Evolutionary conservation across 73 alveolate genomes (phyloP), one percentile per base, ranked within the genome.

Genomic region (Symbiodinium pilosum): DNA sequence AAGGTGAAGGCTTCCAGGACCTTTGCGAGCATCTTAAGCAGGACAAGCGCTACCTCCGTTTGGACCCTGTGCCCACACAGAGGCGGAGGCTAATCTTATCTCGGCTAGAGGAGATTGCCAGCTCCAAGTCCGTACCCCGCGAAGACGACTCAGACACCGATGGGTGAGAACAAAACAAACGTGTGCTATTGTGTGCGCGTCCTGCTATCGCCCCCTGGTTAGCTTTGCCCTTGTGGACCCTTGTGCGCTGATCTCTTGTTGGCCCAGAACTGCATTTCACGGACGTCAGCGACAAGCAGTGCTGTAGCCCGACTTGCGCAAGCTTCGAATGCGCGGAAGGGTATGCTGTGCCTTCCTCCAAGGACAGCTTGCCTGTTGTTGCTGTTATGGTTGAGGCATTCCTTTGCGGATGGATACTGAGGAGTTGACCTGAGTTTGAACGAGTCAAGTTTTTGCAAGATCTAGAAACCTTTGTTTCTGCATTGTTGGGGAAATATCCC

Each of bases 251-350:
- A n/a, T n/a, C n/a, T n/a, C n/a, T n/a, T n/a, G n/a, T 47, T 14
- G 59, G 54, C 87, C 97, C 43, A 91, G 97, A 86, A 42, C 56
- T 91, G 97, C 75, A 41, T 20, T 40, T 24, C 83, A 68, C 84
- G 56, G 97, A 91, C 30, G 89, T 86, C 81, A 68, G 89, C 40
- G 97, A 91, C 84, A 56, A 59, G 81, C 41, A 69, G 89, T 91
- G 97, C 88, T 91, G 97, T 88, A 71, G 81, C 56, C 32, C 89
- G 39, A 91, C 97, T 24, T 91, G 97, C 69, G 32, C 41, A 32
- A 47, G 75, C 89, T 41, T 71, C 81, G 9, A 34, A 18, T 91
- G 97, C 89, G 89, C 97, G 16, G 88, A 59, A 4, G 97, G 97
- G 38, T 24, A 18, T 40, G 77, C 44, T 20, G 97, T 91, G 56